Evolutionary conservation across 2,329 filamentous ascomycete species (phyloP).

Genomic region (Fusarium palustre): DNA sequence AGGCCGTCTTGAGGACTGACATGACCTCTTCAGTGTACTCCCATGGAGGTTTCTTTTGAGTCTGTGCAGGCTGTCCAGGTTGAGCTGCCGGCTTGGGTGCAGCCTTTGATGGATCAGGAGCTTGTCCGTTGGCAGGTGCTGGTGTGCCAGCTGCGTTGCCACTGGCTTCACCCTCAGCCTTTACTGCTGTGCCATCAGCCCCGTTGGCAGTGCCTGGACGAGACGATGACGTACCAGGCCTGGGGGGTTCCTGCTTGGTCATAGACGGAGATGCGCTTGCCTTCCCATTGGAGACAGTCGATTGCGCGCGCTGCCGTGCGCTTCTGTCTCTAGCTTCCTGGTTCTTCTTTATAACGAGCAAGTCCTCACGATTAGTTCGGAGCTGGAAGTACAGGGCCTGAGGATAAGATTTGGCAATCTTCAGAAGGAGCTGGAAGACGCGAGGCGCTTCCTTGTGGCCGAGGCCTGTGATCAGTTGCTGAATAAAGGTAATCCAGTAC

Average conservation of each 20-base stretch:
- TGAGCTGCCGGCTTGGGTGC: slow-evolving; percentile 35
- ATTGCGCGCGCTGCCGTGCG: slow-evolving; percentile 62
- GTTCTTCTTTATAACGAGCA: slow-evolving; percentile 89
- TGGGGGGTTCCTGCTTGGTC: slow-evolving; percentile 64
- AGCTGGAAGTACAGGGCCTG: slow-evolving; percentile 97
- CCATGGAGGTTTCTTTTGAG: slow-evolving; percentile 85
- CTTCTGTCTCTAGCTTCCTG: slow-evolving; percentile 80
- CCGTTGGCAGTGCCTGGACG: slow-evolving; percentile 65
- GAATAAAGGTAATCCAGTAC: slow-evolving; percentile 99
- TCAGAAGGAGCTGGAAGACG: slow-evolving; percentile 86
- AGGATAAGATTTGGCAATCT: slow-evolving; percentile 95
- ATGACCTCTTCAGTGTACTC: slow-evolving; percentile 97
- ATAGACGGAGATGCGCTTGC: slow-evolving; percentile 61
- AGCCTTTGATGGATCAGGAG: slow-evolving; percentile 42
- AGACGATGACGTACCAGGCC: slow-evolving; percentile 55
- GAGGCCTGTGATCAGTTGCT: slow-evolving; percentile 91
- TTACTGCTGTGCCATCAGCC: slow-evolving; percentile 56
- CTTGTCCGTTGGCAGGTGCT: slow-evolving; percentile 45
- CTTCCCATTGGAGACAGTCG: slow-evolving; percentile 59
- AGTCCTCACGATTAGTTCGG: slow-evolving; percentile 92
- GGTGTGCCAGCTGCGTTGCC: slow-evolving; percentile 44
- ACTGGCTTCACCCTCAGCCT: slow-evolving; percentile 59
- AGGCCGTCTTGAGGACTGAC: slow-evolving; percentile 94
- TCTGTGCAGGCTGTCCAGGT: slow-evolving; percentile 42
- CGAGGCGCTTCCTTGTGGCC: slow-evolving; percentile 91